Evolutionary conservation across 2,329 filamentous ascomycete genomes (phyloP).

Genomic region (Aspergillus sergii): DNA sequence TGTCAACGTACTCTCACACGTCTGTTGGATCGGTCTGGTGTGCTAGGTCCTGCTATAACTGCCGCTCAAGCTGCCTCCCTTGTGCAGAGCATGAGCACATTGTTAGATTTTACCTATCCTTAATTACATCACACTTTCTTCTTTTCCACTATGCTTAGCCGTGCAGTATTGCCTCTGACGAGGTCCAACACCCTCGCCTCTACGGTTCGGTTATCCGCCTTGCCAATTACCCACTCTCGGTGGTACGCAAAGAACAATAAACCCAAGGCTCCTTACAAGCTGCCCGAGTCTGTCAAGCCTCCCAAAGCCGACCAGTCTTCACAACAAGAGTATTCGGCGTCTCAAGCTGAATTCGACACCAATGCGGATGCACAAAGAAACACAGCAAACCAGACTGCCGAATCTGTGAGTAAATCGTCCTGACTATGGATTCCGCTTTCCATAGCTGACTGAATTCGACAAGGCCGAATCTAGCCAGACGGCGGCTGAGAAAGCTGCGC

Average conservation of each 20-base stretch:
- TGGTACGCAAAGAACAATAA: conserved; percentile 44
- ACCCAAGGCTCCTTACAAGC: conserved; percentile 36
- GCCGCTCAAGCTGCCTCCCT: conserved; percentile 2
- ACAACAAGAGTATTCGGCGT: conserved; percentile 33
- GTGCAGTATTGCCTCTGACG: conserved; percentile 47
- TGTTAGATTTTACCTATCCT: conserved; percentile 10
- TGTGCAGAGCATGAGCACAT: conserved; percentile 25
- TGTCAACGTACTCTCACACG: not conserved
- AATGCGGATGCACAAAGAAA: conserved; percentile 35
- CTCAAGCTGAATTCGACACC: conserved; percentile 44
- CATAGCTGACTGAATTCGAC: conserved; percentile 1
- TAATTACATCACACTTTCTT: conserved; percentile 20
- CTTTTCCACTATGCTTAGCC: conserved; percentile 45
- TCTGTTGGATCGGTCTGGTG: not conserved
- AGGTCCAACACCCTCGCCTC: conserved; percentile 44
- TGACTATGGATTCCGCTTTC: not conserved
- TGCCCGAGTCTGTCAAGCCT: conserved; percentile 35
- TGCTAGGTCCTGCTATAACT: not conserved
- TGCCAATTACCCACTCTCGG: conserved; percentile 38
- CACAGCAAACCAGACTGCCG: conserved; percentile 30
- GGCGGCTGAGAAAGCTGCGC: conserved; percentile 31
- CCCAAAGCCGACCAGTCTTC: conserved; percentile 29
- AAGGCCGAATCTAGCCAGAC: conserved; percentile 44
- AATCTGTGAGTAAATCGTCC: conserved; percentile 29
- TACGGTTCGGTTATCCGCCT: conserved; percentile 36